A percentile compares a stretch with the other conserved stretches of the same genome.
phyloP scores from a whole-genome alignment of 495 filamentous ascomycete species.

The Xylaria palmicola region DNA sequence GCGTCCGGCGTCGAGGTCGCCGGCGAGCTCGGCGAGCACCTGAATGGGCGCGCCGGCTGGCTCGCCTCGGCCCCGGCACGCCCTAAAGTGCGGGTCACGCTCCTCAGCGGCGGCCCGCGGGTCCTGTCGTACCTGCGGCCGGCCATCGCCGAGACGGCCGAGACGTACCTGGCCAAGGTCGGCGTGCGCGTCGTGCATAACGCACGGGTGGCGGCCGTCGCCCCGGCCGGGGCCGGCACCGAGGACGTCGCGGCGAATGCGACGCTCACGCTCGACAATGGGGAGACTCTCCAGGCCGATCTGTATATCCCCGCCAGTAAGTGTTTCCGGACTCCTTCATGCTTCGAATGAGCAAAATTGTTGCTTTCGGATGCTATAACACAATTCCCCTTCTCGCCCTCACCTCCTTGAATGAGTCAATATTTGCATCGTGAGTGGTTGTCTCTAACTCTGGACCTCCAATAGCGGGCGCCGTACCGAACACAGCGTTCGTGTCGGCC shows the following conservation, averaged over 20 bases:
- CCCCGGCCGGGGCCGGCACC: slow-evolving; percentile 11
- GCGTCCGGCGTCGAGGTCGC: slow-evolving; percentile 64
- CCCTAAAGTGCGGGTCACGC: slow-evolving; percentile 44
- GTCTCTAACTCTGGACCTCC: too few relatives aligned
- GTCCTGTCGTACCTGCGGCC: slow-evolving; percentile 33
- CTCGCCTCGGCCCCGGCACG: slow-evolving; percentile 13
- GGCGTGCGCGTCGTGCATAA: slow-evolving; percentile 36
- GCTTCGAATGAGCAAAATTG: too few relatives aligned
- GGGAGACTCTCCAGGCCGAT: slow-evolving; percentile 29
- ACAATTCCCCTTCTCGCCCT: too few relatives aligned
- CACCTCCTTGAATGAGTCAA: too few relatives aligned
- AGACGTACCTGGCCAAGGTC: slow-evolving; percentile 29
- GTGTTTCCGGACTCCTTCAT: too few relatives aligned
- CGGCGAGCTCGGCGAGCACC: slow-evolving; percentile 56
- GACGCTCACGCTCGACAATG: slow-evolving; percentile 34
- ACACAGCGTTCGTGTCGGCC: slow-evolving; percentile 35
- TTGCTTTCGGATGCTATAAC: too few relatives aligned
- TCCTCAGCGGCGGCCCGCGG: slow-evolving; percentile 34
- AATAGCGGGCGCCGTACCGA: slow-evolving; percentile 36
- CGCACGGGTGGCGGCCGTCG: slow-evolving; percentile 18
- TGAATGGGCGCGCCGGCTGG: slow-evolving; percentile 41
- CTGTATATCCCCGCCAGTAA: slow-evolving; percentile 42
- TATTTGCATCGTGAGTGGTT: too few relatives aligned
- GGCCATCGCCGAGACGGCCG: slow-evolving; percentile 28
- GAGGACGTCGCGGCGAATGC: slow-evolving; percentile 19